These are phyloP conservation scores for Rhynchospora tenuis DNA, from an alignment of 176 grass and related monocot genomes.

Conservation along the genomic window DNA sequence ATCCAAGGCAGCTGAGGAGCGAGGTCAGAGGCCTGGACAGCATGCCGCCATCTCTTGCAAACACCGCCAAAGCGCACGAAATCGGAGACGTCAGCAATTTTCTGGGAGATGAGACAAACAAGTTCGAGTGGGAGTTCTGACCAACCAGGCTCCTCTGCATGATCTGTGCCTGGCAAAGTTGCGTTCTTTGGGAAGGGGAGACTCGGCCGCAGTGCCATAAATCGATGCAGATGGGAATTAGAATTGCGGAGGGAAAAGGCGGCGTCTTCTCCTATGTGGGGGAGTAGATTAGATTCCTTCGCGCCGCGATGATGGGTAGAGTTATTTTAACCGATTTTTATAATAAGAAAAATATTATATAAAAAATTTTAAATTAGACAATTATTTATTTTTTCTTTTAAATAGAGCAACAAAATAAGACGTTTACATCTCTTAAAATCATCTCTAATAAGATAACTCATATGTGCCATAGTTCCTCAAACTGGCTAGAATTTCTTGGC, in stretches of 20 bases:
- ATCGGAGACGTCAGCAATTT: background rate
- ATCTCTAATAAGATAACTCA: too few species aligned
- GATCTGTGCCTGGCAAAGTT: background rate
- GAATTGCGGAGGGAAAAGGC: background rate
- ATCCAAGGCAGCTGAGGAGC: background rate
- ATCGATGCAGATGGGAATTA: background rate
- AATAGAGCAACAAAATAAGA: too few species aligned
- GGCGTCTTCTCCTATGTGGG: too few species aligned
- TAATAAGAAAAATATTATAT: too few species aligned
- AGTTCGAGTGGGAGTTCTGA: background rate
- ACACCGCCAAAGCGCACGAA: conserved; percentile 1
- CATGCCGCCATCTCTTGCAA: background rate
- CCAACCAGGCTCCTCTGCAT: background rate
- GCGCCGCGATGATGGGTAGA: too few species aligned
- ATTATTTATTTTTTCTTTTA: too few species aligned
- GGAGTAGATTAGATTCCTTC: too few species aligned
- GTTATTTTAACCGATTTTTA: too few species aligned
- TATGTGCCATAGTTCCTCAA: too few species aligned
- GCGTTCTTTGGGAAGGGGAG: background rate
- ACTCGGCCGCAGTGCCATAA: background rate
- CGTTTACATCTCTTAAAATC: too few species aligned
- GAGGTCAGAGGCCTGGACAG: background rate
- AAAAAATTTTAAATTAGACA: too few species aligned
- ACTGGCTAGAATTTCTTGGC: too few species aligned
- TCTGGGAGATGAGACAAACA: background rate